Evolutionary conservation across 768 basidiomycete genomes (phyloP), one percentile per base, ranked within the genome.

Genomic region (Omphalotus guepiniiformis): DNA sequence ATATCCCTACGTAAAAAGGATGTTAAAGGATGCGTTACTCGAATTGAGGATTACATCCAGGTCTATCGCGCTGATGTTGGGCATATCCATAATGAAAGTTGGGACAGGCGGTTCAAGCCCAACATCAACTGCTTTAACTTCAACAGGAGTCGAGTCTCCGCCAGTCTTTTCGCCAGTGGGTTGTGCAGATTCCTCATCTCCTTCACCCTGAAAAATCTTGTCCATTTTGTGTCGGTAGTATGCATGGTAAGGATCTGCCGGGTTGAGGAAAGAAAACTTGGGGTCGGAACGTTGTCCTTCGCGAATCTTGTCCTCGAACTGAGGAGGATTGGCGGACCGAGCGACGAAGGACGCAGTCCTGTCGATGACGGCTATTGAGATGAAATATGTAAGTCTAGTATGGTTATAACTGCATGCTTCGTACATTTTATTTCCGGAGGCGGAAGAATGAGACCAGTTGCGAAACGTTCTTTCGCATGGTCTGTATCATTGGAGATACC

Each of bases 261-360:
- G 85, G 72, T 95, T 95, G 66, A 99, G 80, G 75, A 99, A 99
- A 49, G 95, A 93, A 76, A 98, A 99, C 71, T 96, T 95, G 48
- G 93, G 92, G 74, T 98, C 95, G 55, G 83, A 79, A 69, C 93
- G 90, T 68, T 94, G 94, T 59, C 89, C 88, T 70, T 97, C 93
- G 58, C 93, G 83, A 66, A 99, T 93, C 71, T 95, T 94, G 63
- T 93, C 91, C 71, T 98, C 95, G 61, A 99, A 93, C 57, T 87
- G 82, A 8, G 83, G 80, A 6, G 94, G 93, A 58, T 96, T 90
- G 22, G 87, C 88, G n/a, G 93, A 95, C 54, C 89, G 86, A 28
- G 93, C 91, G 51, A 98, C 88, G 51, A 88, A 92, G 11, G 77
- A 66, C 3, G 96, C 94, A 12, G 96, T 99, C 60, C 92, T 82